Percentiles rank a stretch among this genome's conserved stretches.
These are phyloP conservation scores for Tuber brumale DNA, from an alignment of 495 filamentous ascomycete species.

Conservation along the genomic window DNA sequence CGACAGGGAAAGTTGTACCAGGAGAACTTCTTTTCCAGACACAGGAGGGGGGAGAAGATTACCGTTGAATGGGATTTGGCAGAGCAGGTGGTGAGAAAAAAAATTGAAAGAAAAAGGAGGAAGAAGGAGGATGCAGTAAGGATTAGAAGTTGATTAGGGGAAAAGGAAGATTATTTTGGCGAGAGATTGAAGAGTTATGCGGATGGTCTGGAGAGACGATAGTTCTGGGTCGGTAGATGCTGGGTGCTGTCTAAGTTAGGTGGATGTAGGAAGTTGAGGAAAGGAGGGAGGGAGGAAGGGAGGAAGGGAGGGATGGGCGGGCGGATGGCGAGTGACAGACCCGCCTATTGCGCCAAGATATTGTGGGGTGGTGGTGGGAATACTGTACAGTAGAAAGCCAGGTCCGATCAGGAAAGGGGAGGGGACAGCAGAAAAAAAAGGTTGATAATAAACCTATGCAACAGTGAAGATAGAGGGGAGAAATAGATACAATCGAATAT, in stretches of 20 bases:
- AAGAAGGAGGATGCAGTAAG: not conserved
- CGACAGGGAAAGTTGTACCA: not conserved
- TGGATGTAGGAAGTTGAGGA: conserved; percentile 20
- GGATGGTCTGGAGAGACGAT: conserved; percentile 30
- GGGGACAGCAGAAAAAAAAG: not conserved
- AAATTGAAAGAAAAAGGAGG: conserved; percentile 1
- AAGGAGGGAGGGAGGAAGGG: conserved; percentile 13
- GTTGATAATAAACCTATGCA: not conserved
- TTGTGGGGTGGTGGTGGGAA: conserved; percentile 27
- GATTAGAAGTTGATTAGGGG: conserved; percentile 11
- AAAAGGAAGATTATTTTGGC: conserved; percentile 15
- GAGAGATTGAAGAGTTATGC: conserved; percentile 26
- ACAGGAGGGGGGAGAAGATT: not conserved
- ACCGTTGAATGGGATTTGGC: not conserved
- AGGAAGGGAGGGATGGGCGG: conserved; percentile 24
- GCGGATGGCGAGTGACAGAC: conserved; percentile 25
- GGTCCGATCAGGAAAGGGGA: not conserved
- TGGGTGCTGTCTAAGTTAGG: conserved; percentile 26
- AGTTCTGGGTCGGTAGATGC: conserved; percentile 15
- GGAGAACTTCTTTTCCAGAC: not conserved
- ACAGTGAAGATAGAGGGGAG: not conserved
- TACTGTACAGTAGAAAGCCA: not conserved
- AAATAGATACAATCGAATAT: not conserved
- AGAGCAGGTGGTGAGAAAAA: not conserved
- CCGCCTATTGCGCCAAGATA: conserved; percentile 29